These are phyloP conservation scores for Neofusicoccum cordaticola DNA, from an alignment of 2,329 filamentous ascomycete genomes.

Conservation along the genomic window DNA sequence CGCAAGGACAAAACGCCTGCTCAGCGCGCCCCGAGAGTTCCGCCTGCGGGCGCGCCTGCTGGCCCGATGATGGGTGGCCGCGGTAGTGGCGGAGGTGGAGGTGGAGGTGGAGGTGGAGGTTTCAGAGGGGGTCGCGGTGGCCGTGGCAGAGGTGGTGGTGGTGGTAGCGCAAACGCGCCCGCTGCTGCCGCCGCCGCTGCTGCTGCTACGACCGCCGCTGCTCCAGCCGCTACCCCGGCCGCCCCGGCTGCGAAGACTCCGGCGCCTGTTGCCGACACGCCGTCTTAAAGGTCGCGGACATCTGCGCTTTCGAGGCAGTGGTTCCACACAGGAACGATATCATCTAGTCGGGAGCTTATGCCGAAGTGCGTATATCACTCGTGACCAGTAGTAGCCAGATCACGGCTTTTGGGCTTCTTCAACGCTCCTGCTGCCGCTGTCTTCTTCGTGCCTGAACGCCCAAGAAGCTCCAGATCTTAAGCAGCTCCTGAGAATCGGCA, in stretches of 20 bases:
- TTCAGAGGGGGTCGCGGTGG: constrained; percentile 31
- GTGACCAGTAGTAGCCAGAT: too few relatives aligned
- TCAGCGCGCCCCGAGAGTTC: not conserved
- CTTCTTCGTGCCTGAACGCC: too few relatives aligned
- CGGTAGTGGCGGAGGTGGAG: constrained; percentile 27
- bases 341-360: not conserved
- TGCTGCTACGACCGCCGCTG: constrained; percentile 17
- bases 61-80: constrained; percentile 27
- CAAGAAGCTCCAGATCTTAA: too few relatives aligned
- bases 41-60: not conserved
- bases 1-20: constrained; percentile 57
- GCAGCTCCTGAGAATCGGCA: too few relatives aligned
- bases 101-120: constrained; percentile 28
- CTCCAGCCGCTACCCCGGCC: constrained; percentile 14
- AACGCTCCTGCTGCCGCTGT: too few relatives aligned
- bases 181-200: constrained; percentile 18
- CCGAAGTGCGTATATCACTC: too few relatives aligned
- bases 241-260: not conserved
- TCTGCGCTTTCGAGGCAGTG: not conserved
- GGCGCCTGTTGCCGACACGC: not conserved
- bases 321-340: not conserved
- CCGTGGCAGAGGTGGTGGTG: constrained; percentile 33
- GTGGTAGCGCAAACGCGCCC: constrained; percentile 11
- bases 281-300: not conserved
- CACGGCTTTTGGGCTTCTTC: too few relatives aligned